Percentiles rank a stretch among this genome's conserved stretches.
These are phyloP conservation scores for Pulveroboletus sp. DNA, from an alignment of 768 basidiomycete species.

Conservation along the genomic window DNA sequence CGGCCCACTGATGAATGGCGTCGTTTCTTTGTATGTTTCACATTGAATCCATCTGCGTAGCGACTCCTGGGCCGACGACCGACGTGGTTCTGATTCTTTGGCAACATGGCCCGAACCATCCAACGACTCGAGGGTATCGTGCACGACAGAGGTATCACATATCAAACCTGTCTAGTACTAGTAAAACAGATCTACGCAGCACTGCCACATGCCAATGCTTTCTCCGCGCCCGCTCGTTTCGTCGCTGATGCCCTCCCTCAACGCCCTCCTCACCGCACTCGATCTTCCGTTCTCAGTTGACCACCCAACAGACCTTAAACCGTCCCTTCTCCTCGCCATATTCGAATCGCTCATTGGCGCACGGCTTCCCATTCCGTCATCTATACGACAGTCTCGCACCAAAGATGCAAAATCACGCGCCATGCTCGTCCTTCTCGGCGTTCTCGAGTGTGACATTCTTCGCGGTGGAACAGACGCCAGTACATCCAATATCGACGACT, in stretches of 20 bases:
- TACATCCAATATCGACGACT: slow-evolving; percentile 30
- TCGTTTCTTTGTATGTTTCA: too few relatives aligned
- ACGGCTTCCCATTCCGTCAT: slow-evolving; percentile 47
- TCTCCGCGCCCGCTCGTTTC: slow-evolving; percentile 13
- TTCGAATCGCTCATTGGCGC: slow-evolving; percentile 58
- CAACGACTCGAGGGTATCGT: too few relatives aligned
- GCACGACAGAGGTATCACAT: too few relatives aligned
- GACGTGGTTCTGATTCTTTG: too few relatives aligned
- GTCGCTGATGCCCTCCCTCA: slow-evolving; percentile 33
- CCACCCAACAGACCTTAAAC: slow-evolving; percentile 63
- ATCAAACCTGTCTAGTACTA: too few relatives aligned
- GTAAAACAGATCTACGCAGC: too few relatives aligned
- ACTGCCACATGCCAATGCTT: too few relatives aligned
- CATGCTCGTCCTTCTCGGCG: slow-evolving; percentile 74
- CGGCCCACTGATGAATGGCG: too few relatives aligned
- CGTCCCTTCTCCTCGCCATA: slow-evolving; percentile 66
- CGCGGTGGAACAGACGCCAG: slow-evolving; percentile 49
- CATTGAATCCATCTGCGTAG: too few relatives aligned
- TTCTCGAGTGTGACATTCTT: slow-evolving; percentile 66
- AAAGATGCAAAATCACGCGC: slow-evolving; percentile 49
- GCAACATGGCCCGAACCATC: too few relatives aligned
- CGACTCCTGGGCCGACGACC: too few relatives aligned
- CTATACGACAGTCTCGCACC: slow-evolving; percentile 37
- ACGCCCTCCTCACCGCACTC: slow-evolving; percentile 44
- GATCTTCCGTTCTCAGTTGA: slow-evolving; percentile 45